These are phyloP conservation scores for Penicillium verrucosum DNA, from an alignment of 2,329 filamentous ascomycete species.

Conservation along the genomic window DNA sequence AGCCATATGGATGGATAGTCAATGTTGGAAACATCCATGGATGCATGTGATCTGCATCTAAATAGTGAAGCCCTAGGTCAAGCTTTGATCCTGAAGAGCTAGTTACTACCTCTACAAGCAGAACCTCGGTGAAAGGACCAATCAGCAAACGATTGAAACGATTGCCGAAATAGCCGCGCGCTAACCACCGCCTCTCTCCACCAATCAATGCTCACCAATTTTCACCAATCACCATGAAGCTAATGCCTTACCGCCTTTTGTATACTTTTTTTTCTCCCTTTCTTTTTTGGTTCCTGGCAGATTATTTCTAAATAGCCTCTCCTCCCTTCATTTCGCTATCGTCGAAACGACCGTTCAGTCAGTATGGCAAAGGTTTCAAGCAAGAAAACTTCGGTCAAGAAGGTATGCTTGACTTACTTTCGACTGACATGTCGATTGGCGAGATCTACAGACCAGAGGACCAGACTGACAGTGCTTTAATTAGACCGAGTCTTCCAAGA, in stretches of 20 bases:
- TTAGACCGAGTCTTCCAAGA: constrained; percentile 25
- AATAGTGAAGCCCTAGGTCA: neutral
- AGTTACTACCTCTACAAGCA: no score
- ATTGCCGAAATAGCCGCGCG: neutral
- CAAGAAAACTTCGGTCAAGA: constrained; percentile 27
- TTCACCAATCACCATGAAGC: constrained; percentile 21
- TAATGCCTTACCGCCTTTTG: constrained; percentile 24
- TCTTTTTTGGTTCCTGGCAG: constrained; percentile 19
- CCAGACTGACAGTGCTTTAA: constrained; percentile 5
- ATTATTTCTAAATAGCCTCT: constrained; percentile 8
- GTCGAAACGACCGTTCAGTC: neutral
- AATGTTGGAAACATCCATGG: neutral
- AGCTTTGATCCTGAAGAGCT: neutral
- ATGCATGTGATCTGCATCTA: neutral
- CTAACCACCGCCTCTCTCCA: neutral
- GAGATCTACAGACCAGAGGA: neutral
- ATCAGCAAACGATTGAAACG: neutral
- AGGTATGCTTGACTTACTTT: constrained; percentile 11
- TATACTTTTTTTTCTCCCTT: constrained; percentile 24
- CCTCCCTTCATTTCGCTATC: constrained; percentile 1
- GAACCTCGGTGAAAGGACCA: neutral
- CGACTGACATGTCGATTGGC: neutral
- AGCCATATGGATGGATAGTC: neutral
- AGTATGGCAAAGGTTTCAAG: constrained; percentile 30
- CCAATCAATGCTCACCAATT: neutral